These are phyloP conservation scores for Avena sativa DNA, from an alignment of 176 grass and related monocot species.

Conservation along the genomic window DNA sequence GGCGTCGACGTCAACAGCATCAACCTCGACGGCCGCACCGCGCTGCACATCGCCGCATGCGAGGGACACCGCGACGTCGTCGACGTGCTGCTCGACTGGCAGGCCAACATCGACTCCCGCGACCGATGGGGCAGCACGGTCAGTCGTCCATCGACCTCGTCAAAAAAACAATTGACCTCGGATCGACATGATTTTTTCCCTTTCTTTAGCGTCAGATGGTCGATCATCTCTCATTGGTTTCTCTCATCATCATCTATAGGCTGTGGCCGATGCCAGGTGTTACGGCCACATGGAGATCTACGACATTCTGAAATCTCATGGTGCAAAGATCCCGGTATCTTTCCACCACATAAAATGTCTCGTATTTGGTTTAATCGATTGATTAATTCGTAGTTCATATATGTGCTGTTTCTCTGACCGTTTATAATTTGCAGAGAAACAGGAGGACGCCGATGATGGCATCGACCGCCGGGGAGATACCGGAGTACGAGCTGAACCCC, in stretches of 20 bases:
- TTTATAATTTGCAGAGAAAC: conserved; percentile 54
- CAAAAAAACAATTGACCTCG: too few species aligned
- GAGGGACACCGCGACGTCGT: conserved; percentile 76
- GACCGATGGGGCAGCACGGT: conserved; percentile 99
- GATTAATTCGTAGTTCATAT: not conserved
- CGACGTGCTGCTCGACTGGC: conserved; percentile 74
- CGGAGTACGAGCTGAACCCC: conserved; percentile 91
- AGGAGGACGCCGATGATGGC: conserved; percentile 83
- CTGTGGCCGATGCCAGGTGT: conserved; percentile 83
- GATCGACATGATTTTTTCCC: too few species aligned
- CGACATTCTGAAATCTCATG: conserved; percentile 78
- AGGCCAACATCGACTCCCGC: conserved; percentile 88
- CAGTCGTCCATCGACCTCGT: conserved; percentile 5
- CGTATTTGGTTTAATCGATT: not conserved
- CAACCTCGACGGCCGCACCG: conserved; percentile 94
- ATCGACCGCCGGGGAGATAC: conserved; percentile 64
- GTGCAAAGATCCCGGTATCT: conserved; percentile 78
- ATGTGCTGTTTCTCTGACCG: not conserved
- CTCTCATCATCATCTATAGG: conserved; percentile 38
- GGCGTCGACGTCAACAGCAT: conserved; percentile 98
- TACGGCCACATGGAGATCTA: conserved; percentile 79
- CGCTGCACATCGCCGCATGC: conserved; percentile 88
- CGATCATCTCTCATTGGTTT: conserved; percentile 1
- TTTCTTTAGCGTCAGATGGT: not conserved
- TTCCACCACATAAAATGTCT: not conserved